A percentile compares a stretch with the other conserved stretches of the same genome.
Evolutionary conservation across 768 basidiomycete genomes (phyloP).

Genomic region (Mycena crocata): DNA sequence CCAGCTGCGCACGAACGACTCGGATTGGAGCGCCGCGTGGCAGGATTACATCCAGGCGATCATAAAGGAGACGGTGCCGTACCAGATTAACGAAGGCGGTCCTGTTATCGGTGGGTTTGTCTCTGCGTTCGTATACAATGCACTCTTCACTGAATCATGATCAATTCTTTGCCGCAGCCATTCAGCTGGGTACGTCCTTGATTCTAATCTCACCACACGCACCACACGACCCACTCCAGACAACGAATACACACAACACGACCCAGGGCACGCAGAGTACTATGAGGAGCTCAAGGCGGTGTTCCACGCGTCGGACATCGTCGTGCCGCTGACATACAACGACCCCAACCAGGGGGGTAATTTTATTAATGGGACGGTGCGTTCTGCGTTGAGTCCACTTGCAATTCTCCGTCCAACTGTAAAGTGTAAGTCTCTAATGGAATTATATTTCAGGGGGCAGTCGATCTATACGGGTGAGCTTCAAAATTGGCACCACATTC

Average conservation of each 20-base stretch:
- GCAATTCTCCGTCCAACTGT: too few species aligned
- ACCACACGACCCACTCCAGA: constrained; percentile 60
- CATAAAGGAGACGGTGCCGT: constrained; percentile 66
- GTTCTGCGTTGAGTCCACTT: too few species aligned
- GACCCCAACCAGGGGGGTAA: too few species aligned
- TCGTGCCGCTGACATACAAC: too few species aligned
- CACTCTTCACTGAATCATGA: too few species aligned
- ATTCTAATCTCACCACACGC: not conserved
- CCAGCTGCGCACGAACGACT: constrained; percentile 76
- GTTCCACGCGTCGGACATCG: too few species aligned
- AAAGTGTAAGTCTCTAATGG: too few species aligned
- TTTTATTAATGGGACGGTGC: too few species aligned
- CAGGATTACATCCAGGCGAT: constrained; percentile 76
- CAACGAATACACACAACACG: constrained; percentile 78
- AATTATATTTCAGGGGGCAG: too few species aligned
- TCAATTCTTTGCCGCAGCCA: not conserved
- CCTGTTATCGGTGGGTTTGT: constrained; percentile 73
- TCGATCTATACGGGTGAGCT: too few species aligned
- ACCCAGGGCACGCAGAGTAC: constrained; percentile 65
- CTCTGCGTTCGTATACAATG: constrained; percentile 59
- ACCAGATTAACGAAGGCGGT: constrained; percentile 81
- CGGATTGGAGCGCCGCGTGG: constrained; percentile 80
- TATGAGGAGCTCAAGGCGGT: too few species aligned
- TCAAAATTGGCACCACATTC: too few species aligned
- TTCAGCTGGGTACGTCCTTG: constrained; percentile 21